Evolutionary conservation across 169 alveolate species (phyloP).

Genomic region (Plasmodium gonderi): DNA sequence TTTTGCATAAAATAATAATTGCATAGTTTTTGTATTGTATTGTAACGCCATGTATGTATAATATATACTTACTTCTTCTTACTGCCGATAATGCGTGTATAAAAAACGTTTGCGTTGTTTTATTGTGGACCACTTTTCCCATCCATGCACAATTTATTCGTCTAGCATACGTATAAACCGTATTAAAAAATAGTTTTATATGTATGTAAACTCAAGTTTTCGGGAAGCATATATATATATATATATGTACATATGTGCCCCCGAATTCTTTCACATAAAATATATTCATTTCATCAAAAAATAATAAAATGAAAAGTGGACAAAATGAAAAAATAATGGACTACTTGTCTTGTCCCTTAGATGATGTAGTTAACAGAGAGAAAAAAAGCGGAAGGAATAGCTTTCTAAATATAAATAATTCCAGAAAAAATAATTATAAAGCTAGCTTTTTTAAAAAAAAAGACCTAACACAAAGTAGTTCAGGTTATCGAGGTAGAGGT

Average conservation of each 20-base stretch:
- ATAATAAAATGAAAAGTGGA: conserved; percentile 53
- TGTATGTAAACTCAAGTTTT: neutral
- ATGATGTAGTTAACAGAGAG: conserved; percentile 66
- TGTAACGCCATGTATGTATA: neutral
- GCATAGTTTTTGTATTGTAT: neutral
- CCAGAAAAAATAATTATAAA: conserved; percentile 36
- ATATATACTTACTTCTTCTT: neutral
- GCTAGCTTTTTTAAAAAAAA: conserved; percentile 22
- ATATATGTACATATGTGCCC: neutral
- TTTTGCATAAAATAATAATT: neutral
- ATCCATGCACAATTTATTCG: neutral
- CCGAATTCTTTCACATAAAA: neutral
- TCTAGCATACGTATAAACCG: neutral
- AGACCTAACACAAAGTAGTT: conserved; percentile 33
- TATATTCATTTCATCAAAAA: neutral
- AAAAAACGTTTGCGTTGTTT: neutral
- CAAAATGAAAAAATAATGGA: conserved; percentile 72
- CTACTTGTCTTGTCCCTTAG: conserved; percentile 66
- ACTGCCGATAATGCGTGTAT: neutral
- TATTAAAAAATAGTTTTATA: neutral
- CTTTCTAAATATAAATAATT: conserved; percentile 11
- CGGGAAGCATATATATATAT: neutral
- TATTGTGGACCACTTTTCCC: neutral
- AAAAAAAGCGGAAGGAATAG: conserved; percentile 63
- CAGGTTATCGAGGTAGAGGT: conserved; percentile 64